A percentile compares a stretch with the other conserved stretches of the same genome.
These are phyloP conservation scores for Aurantiochytrium sp. DNA, from an alignment of 108 stramenopile genomes.

Conservation along the genomic window DNA sequence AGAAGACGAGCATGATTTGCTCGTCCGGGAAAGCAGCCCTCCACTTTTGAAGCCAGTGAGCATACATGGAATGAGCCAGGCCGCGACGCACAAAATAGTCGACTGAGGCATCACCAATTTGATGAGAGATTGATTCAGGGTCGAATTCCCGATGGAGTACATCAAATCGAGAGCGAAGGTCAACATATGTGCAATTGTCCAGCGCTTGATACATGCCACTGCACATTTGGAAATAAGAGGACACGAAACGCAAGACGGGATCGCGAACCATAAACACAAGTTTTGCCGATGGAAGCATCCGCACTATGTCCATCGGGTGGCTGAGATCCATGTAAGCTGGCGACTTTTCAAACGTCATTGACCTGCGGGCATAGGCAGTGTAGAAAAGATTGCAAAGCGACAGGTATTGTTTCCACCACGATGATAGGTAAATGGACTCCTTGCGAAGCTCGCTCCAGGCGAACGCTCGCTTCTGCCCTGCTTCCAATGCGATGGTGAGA, in stretches of 20 bases:
- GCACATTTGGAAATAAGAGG: background rate
- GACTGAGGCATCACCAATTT: background rate
- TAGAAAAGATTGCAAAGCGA: background rate
- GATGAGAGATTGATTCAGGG: background rate
- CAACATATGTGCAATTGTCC: background rate
- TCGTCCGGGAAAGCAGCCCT: background rate
- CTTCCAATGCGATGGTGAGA: background rate
- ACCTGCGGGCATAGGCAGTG: background rate
- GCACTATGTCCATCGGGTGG: background rate
- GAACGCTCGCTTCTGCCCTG: background rate
- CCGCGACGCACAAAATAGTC: background rate
- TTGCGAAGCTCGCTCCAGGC: background rate
- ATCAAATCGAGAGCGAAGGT: background rate
- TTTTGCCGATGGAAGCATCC: background rate
- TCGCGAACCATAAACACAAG: background rate
- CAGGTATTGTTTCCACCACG: background rate
- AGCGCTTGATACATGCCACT: background rate
- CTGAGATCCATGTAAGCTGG: slow-evolving; percentile 1
- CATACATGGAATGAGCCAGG: background rate
- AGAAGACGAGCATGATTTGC: background rate
- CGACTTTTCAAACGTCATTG: background rate
- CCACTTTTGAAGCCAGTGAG: background rate
- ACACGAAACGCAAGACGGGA: background rate
- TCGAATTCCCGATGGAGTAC: background rate
- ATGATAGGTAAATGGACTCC: background rate